A percentile compares a stretch with the other conserved stretches of the same genome.
phyloP scores from a whole-genome alignment of 2,329 filamentous ascomycete genomes.

The Fusarium guadeloupense region DNA sequence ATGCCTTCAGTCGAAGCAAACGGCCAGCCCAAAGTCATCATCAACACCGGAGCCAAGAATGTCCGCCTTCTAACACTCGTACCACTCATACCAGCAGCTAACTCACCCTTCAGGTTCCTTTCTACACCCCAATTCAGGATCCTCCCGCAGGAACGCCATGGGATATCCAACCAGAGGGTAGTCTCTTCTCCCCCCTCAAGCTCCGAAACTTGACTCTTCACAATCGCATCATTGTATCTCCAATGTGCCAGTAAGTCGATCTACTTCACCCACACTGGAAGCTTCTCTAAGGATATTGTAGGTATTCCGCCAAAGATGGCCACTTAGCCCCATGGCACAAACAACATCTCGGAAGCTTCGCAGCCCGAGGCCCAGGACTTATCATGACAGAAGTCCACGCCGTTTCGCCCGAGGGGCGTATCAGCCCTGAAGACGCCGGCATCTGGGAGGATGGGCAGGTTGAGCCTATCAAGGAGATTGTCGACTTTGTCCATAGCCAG shows the following conservation, averaged over 20 bases:
- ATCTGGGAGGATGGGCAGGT: constrained; percentile 77
- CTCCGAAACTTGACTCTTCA: constrained; percentile 55
- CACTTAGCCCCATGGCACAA: constrained; percentile 56
- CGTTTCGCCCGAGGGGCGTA: constrained; percentile 72
- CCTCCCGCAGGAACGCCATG: constrained; percentile 40
- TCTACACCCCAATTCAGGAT: constrained; percentile 40
- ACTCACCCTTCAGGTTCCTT: constrained; percentile 45
- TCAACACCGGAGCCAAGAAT: constrained; percentile 35
- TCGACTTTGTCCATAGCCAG: constrained; percentile 71
- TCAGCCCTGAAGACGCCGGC: constrained; percentile 74
- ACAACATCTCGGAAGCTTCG: constrained; percentile 52
- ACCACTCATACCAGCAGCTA: not conserved
- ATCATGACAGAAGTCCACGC: constrained; percentile 74
- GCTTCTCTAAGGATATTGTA: not conserved
- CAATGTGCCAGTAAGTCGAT: constrained; percentile 56
- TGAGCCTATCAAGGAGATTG: constrained; percentile 63
- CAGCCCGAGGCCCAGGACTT: constrained; percentile 61
- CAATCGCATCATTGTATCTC: constrained; percentile 58
- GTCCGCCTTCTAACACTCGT: not conserved
- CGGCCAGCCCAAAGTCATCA: constrained; percentile 18
- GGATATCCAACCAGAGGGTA: constrained; percentile 37
- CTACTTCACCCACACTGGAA: not conserved
- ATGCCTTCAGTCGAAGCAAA: constrained; percentile 6
- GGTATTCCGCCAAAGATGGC: constrained; percentile 51
- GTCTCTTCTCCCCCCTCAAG: constrained; percentile 56